Conservation (phyloP, 768 basidiomycete genomes). For the Tulasnella sp. region DNA sequence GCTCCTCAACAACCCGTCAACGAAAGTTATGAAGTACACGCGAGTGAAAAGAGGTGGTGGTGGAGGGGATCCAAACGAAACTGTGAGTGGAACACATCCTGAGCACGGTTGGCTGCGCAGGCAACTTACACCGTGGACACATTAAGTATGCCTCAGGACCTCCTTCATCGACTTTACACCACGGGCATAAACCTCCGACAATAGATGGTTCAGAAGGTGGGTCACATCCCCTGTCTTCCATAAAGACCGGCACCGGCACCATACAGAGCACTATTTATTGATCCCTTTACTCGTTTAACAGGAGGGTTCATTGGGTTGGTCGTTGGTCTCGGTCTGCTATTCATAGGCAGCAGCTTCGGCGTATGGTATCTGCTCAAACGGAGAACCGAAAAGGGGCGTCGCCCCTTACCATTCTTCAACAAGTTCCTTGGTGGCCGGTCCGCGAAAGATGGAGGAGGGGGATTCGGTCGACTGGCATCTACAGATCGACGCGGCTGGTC, state of each 20-base stretch:
- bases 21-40: too few species aligned
- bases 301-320: conserved; percentile 9
- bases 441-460: background rate
- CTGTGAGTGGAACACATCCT: too few species aligned
- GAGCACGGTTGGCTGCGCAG: too few species aligned
- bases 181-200: conserved; percentile 7
- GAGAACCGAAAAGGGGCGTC: background rate
- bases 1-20: too few species aligned
- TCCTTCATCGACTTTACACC: background rate
- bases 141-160: conserved; percentile 2
- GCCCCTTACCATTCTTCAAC: background rate
- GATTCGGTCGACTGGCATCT: background rate
- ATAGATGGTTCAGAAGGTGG: conserved; percentile 14
- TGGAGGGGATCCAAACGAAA: too few species aligned
- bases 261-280: background rate
- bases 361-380: background rate
- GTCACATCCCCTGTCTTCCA: background rate
- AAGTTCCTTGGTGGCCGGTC: background rate
- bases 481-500: background rate
- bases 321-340: conserved; percentile 10
- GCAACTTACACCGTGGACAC: too few species aligned
- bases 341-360: conserved; percentile 10
- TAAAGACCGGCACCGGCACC: background rate
- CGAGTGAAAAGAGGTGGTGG: too few species aligned
- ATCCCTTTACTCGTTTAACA: background rate